Conservation (phyloP, 2,329 filamentous ascomycete genomes). For the Neopestalotiopsis sp. region DNA sequence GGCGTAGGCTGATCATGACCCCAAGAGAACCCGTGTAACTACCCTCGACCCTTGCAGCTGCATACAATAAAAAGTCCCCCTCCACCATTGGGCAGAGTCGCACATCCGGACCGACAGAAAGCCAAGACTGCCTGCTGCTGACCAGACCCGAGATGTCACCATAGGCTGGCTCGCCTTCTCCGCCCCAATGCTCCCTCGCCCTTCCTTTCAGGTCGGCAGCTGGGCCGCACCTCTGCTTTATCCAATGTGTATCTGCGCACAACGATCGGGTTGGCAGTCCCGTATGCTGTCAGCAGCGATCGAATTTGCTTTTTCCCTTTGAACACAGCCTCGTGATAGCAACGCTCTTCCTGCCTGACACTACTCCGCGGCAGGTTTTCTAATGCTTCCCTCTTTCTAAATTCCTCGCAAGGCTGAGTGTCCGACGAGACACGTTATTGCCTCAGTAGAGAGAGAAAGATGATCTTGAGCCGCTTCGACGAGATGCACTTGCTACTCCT, state of each 20-base stretch:
- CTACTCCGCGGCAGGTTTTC: neutral
- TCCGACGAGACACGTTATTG: slow-evolving; percentile 7
- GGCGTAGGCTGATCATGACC: slow-evolving; percentile 8
- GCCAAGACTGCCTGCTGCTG: neutral
- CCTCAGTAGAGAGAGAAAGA: neutral
- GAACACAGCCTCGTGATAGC: neutral
- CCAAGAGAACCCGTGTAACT: slow-evolving; percentile 11
- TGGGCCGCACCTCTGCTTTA: neutral
- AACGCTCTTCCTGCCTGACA: neutral
- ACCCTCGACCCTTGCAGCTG: slow-evolving; percentile 18
- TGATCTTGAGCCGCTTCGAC: neutral
- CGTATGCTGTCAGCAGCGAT: neutral
- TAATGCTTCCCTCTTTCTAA: neutral
- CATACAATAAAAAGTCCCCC: neutral
- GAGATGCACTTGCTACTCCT: neutral
- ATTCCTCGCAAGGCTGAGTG: slow-evolving; percentile 1
- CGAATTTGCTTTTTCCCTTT: neutral
- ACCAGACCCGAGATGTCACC: neutral
- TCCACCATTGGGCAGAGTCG: slow-evolving; percentile 3
- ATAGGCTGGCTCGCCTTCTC: neutral
- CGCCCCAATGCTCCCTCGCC: neutral
- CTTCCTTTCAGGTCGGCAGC: neutral
- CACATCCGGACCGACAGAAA: slow-evolving; percentile 13
- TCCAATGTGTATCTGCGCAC: neutral
- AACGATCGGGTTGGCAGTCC: neutral